Evolutionary conservation across 2,329 filamentous ascomycete genomes (phyloP).

Genomic region (Teratosphaeria viscida): DNA sequence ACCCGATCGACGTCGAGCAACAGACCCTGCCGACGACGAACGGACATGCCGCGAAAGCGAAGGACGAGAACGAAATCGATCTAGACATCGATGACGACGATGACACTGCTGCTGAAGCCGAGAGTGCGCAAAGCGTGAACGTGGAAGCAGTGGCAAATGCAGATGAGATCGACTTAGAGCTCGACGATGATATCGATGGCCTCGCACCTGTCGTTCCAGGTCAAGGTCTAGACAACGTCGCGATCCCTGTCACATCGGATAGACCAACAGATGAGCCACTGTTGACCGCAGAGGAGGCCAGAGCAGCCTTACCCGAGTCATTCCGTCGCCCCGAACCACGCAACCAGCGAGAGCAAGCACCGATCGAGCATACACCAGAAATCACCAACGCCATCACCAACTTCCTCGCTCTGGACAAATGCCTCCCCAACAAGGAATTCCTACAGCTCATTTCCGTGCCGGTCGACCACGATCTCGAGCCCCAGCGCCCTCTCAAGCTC

Average conservation of each 20-base stretch:
- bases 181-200: slow-evolving; percentile 22
- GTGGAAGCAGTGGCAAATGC: slow-evolving; percentile 17
- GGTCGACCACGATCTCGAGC: slow-evolving; percentile 29
- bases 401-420: slow-evolving; percentile 90
- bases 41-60: slow-evolving; percentile 5
- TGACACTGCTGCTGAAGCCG: slow-evolving; percentile 8
- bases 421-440: slow-evolving; percentile 67
- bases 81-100: slow-evolving; percentile 33
- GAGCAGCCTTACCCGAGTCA: slow-evolving; percentile 65
- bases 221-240: slow-evolving; percentile 13
- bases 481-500: slow-evolving; percentile 46
- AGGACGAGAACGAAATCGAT: slow-evolving; percentile 59
- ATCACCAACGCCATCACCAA: slow-evolving; percentile 71
- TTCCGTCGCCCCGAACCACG: slow-evolving; percentile 39
- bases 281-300: slow-evolving; percentile 19
- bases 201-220: slow-evolving; percentile 10
- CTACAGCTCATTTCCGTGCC: slow-evolving; percentile 64
- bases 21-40: not conserved
- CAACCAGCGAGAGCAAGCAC: slow-evolving; percentile 23
- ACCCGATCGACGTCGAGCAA: slow-evolving; percentile 3
- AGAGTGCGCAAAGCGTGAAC: slow-evolving; percentile 1
- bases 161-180: slow-evolving; percentile 34
- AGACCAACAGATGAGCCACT: slow-evolving; percentile 1
- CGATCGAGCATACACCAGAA: slow-evolving; percentile 54
- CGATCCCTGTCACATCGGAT: slow-evolving; percentile 15